Evolutionary conservation across 805 yeast species (phyloP).

Genomic region (Yamadazyma kitorensis): DNA sequence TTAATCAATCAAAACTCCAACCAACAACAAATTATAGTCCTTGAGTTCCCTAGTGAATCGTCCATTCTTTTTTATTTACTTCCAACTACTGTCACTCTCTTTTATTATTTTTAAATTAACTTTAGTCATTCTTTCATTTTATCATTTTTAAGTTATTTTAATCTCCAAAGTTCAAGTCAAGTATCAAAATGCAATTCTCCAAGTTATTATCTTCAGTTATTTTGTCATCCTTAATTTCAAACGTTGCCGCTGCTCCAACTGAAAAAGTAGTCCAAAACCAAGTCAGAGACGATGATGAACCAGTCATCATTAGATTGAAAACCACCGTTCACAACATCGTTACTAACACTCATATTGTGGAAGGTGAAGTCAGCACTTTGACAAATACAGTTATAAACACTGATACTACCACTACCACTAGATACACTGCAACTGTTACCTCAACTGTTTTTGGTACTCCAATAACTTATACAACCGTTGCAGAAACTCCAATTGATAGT

Average conservation of each 20-base stretch:
- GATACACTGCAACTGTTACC: constrained; percentile 43
- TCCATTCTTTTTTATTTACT: constrained; percentile 16
- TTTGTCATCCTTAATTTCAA: constrained; percentile 19
- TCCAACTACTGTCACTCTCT: constrained; percentile 15
- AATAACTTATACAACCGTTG: constrained; percentile 34
- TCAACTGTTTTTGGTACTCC: constrained; percentile 40
- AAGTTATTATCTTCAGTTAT: constrained; percentile 18
- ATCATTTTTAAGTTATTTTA: constrained; percentile 4
- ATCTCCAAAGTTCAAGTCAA: constrained; percentile 1
- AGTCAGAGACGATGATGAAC: constrained; percentile 24
- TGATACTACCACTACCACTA: constrained; percentile 35
- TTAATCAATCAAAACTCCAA: too few species aligned
- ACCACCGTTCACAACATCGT: constrained; percentile 33
- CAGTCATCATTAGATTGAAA: constrained; percentile 30
- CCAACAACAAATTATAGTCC: too few species aligned
- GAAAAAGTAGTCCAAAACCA: constrained; percentile 8
- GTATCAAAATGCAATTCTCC: constrained; percentile 25
- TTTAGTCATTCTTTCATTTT: constrained; percentile 19
- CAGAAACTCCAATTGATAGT: constrained; percentile 26
- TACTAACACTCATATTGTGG: constrained; percentile 32
- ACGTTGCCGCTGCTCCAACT: constrained; percentile 18
- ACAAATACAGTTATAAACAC: constrained; percentile 29
- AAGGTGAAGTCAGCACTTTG: constrained; percentile 26
- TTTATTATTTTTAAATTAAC: constrained; percentile 9
- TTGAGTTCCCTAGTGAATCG: too few species aligned